phyloP scores from a whole-genome alignment of 2,329 filamentous ascomycete species.

The Trichoderma lentiforme region DNA sequence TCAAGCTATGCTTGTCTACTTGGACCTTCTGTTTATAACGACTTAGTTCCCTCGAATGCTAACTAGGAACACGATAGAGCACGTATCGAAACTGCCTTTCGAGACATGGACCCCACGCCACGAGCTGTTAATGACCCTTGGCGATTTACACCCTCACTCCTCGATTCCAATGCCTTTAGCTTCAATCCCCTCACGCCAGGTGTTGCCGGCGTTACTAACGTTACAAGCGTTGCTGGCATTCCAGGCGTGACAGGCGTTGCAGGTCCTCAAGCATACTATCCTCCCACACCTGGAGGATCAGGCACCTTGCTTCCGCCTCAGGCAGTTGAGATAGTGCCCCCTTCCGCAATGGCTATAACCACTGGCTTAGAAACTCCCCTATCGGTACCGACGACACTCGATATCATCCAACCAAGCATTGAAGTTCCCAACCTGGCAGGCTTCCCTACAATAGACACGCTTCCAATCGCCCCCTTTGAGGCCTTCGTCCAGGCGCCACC shows the following conservation, averaged over 20 bases:
- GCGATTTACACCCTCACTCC: slow-evolving; percentile 82
- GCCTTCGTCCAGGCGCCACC: slow-evolving; percentile 65
- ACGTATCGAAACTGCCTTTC: slow-evolving; percentile 38
- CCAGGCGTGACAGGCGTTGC: slow-evolving; percentile 42
- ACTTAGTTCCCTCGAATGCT: neutral
- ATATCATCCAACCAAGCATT: slow-evolving; percentile 57
- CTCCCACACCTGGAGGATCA: slow-evolving; percentile 77
- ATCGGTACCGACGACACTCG: slow-evolving; percentile 69
- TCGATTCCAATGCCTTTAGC: slow-evolving; percentile 80
- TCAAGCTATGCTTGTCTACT: neutral
- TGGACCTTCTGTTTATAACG: neutral
- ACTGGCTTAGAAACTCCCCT: slow-evolving; percentile 79
- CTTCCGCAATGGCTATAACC: slow-evolving; percentile 69
- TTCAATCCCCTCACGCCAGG: slow-evolving; percentile 72
- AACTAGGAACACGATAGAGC: slow-evolving; percentile 20
- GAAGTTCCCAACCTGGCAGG: slow-evolving; percentile 62
- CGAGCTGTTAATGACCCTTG: slow-evolving; percentile 76
- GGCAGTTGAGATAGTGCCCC: slow-evolving; percentile 76
- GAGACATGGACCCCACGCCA: slow-evolving; percentile 78
- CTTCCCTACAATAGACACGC: slow-evolving; percentile 61
- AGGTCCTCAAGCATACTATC: slow-evolving; percentile 75
- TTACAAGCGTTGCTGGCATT: slow-evolving; percentile 38
- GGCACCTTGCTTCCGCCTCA: slow-evolving; percentile 79
- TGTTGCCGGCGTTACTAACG: slow-evolving; percentile 41
- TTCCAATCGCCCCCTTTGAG: slow-evolving; percentile 65